phyloP scores from a whole-genome alignment of 139 green algal species.

The Pleodorina starrii region DNA sequence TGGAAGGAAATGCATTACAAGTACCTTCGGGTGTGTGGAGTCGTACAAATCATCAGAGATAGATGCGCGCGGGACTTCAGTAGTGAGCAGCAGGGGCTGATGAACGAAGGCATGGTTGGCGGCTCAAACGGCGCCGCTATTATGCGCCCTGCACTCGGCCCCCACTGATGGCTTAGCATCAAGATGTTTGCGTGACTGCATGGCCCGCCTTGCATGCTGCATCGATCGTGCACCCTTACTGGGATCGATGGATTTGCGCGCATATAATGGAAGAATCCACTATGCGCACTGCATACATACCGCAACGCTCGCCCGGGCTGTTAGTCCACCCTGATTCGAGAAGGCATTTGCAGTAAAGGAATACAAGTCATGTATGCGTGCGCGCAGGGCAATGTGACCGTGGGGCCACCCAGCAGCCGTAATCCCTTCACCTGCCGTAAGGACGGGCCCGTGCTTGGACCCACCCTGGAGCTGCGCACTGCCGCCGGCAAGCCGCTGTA shows the following conservation, averaged over 20 bases:
- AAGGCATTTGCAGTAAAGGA: not conserved
- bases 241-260: not conserved
- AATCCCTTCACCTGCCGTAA: not conserved
- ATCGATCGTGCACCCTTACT: not conserved
- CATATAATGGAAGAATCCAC: not conserved
- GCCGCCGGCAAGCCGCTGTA: not conserved
- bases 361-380: not conserved
- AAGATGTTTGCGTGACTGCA: not conserved
- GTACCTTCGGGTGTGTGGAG: constrained; percentile 1
- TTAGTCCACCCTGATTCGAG: not conserved
- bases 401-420: not conserved
- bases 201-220: not conserved
- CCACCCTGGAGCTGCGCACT: constrained; percentile 36
- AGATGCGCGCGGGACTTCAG: not conserved
- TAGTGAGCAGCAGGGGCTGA: not conserved
- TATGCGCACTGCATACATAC: not conserved
- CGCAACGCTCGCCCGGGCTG: not conserved
- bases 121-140: not conserved
- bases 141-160: not conserved
- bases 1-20: constrained; percentile 47
- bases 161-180: too few relatives aligned
- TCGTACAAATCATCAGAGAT: too few relatives aligned
- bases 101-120: not conserved
- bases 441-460: not conserved
- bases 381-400: not conserved